Evolutionary conservation across 1,139 yeast genomes (phyloP).

Genomic region (Torulaspora pretoriensis): DNA sequence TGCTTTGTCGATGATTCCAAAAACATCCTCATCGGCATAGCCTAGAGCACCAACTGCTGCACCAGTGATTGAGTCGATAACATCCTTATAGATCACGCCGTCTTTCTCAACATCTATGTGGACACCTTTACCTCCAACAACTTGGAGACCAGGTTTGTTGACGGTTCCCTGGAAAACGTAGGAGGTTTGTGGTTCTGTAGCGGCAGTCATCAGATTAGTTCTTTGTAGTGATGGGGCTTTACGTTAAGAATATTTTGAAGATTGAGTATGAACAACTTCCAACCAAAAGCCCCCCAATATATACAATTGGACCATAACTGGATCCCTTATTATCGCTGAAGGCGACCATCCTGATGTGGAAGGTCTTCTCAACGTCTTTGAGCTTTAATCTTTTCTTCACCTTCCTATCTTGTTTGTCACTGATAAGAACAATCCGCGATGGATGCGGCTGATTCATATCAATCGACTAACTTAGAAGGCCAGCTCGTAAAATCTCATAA

Average conservation of each 20-base stretch:
- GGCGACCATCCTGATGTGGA: not conserved
- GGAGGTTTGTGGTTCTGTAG: slow-evolving; percentile 25
- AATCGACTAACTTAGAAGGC: no score
- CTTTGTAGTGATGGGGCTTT: not conserved
- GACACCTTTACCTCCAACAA: slow-evolving; percentile 48
- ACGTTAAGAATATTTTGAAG: no score
- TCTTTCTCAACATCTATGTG: slow-evolving; percentile 44
- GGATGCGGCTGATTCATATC: not conserved
- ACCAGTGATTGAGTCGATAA: slow-evolving; percentile 57
- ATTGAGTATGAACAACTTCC: no score
- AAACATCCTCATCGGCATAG: slow-evolving; percentile 53
- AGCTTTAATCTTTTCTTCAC: not conserved
- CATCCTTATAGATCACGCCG: slow-evolving; percentile 41
- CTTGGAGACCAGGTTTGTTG: slow-evolving; percentile 41
- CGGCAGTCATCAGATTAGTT: slow-evolving; percentile 2
- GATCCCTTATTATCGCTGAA: no score
- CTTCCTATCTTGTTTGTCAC: not conserved
- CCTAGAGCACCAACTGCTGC: slow-evolving; percentile 64
- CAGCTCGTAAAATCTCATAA: no score
- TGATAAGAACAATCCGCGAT: not conserved
- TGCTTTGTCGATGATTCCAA: slow-evolving; percentile 46
- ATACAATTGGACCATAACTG: no score
- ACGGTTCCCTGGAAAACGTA: slow-evolving; percentile 44
- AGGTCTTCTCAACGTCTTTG: not conserved
- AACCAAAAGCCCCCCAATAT: not conserved